phyloP scores from a whole-genome alignment of 371 early-diverging fungal genomes.

The Mortierella sp. region DNA sequence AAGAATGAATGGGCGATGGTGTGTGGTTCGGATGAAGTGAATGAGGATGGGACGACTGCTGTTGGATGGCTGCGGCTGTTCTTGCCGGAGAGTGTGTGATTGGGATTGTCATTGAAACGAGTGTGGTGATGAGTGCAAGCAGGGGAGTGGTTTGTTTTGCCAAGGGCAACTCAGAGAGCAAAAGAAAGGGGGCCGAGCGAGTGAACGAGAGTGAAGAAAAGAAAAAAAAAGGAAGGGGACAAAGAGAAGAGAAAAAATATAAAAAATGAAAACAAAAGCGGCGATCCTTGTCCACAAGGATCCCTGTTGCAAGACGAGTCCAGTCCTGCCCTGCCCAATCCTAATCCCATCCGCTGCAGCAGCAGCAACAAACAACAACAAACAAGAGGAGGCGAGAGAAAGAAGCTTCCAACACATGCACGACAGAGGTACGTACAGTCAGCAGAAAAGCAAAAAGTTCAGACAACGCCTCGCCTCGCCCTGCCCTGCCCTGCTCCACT shows the following conservation, averaged over 20 bases:
- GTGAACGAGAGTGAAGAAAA: neutral
- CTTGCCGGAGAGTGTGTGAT: neutral
- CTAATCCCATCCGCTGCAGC: neutral
- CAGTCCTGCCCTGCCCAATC: neutral
- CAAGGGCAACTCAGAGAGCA: neutral
- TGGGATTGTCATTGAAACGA: neutral
- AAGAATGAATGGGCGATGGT: neutral
- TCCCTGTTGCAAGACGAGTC: neutral
- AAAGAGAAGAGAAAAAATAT: neutral
- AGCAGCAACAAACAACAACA: neutral
- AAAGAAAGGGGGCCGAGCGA: neutral
- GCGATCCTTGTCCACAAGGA: constrained; percentile 8
- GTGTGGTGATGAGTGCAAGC: neutral
- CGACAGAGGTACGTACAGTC: neutral
- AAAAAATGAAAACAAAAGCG: neutral
- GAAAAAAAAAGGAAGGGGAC: neutral
- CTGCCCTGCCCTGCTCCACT: neutral
- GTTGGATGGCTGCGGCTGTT: neutral
- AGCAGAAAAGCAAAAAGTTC: neutral
- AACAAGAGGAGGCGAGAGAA: neutral
- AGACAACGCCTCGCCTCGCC: too few relatives aligned
- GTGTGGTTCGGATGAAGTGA: neutral
- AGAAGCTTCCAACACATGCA: neutral
- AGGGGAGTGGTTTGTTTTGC: neutral
- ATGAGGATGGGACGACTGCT: neutral